Base-by-base conservation (phyloP, 805 yeast species). In the Suhomyces canberraensis region DNA sequence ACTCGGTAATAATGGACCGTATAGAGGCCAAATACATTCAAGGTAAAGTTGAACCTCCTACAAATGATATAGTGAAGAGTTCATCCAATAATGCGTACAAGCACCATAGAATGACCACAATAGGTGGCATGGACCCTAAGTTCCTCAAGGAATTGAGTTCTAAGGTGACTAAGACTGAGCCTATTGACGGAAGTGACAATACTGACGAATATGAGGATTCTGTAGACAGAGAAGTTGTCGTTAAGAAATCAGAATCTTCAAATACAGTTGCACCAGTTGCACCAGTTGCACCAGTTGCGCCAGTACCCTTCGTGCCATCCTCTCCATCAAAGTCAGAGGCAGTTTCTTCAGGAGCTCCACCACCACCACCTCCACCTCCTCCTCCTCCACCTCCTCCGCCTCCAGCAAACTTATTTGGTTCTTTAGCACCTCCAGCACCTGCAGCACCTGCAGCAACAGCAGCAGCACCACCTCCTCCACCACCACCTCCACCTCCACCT, bases 61-160 rank as follows among this genome's bases (percentile, higher is more conserved):
- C 33, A 18, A 31, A 29, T 3, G 47, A 36, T 6, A 44, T 42
- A 19, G 39, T 31, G 28, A 36, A 26, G 21, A 38, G 37, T 27
- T 11, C 58, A 18, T 40, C 50, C 6, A 40, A 45, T 13, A 52
- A 54, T 14, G 51, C 51, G 11, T 51, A 64, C 49, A 58, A 56
- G 41, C 42, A 37, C 13, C 51, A 63, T 41, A 50, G 69, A 33
- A 49, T 56, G 35, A 53, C 63, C 4, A 59, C 66, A 0, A 59
- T 70, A 35, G 64, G 62, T 16, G 58, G 57, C 2, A 63, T 71
- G 64, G 60, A 70, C 39, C 76, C 79, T 9, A 56, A 70, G 19
- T 78, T 79, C 49, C 60, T 79, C 45, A 64, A 69, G 31, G 85
- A 79, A 49, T 60, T 79, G 45, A 64, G 71, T 16, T 55, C 69